phyloP scores from a whole-genome alignment of 2,329 filamentous ascomycete genomes.

The Cladosporium phlei region DNA sequence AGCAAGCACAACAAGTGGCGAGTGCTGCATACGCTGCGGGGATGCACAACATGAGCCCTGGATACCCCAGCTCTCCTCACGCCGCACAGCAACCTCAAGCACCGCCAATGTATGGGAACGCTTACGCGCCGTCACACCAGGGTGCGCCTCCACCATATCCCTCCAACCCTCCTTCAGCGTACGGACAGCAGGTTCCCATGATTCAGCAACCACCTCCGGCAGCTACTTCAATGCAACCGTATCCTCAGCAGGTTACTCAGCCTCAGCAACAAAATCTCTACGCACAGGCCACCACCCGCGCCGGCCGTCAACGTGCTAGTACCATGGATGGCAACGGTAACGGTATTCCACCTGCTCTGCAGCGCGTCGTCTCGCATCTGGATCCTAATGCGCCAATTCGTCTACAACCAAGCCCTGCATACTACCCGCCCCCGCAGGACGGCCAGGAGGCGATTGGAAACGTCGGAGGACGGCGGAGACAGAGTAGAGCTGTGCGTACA shows the following conservation, averaged over 20 bases:
- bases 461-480: constrained; percentile 69
- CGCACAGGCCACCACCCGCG: constrained; percentile 69
- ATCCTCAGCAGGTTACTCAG: constrained; percentile 28
- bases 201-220: constrained; percentile 49
- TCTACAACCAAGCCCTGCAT: constrained; percentile 90
- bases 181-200: constrained; percentile 69
- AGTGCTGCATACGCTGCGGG: constrained; percentile 25
- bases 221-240: constrained; percentile 25
- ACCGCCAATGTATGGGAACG: constrained; percentile 66
- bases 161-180: constrained; percentile 60
- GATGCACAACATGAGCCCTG: constrained; percentile 30
- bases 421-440: constrained; percentile 90
- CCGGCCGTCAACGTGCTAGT: constrained; percentile 80
- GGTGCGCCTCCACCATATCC: constrained; percentile 76
- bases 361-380: constrained; percentile 90
- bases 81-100: constrained; percentile 20
- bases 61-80: constrained; percentile 38
- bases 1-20: constrained; percentile 41
- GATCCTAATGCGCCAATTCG: constrained; percentile 93
- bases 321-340: constrained; percentile 89
- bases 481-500: constrained; percentile 47
- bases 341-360: constrained; percentile 85
- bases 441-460: constrained; percentile 65
- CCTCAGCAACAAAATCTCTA: constrained; percentile 66
- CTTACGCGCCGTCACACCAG: constrained; percentile 64